Evolutionary conservation across 192 early-diverging fungal genomes (phyloP), one percentile per base, ranked within the genome.

Genomic region (Haplosporangium gracile): DNA sequence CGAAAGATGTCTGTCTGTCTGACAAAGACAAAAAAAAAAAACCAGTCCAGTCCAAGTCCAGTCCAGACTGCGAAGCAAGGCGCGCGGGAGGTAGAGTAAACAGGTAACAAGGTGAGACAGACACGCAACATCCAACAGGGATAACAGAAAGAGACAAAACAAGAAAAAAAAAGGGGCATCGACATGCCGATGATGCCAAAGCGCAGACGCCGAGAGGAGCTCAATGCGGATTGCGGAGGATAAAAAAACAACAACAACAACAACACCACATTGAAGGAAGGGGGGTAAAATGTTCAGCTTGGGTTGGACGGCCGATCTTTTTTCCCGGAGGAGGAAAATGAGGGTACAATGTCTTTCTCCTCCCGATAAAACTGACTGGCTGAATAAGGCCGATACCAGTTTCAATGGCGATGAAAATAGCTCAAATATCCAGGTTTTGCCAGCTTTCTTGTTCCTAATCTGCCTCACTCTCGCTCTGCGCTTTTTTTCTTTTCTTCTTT

Each of bases 251-350:
- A 60, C 7, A 53, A 53, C 20, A n/a, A 20, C 3, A 57, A 57
- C 8, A 26, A 60, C 2, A 36, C 36, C 36, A 36, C 36, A 36
- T 36, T 2, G 36, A 36, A 36, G 36, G 9, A 8, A 5, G n/a
- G 57, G 8, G 26, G 13, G 5, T 4, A 51, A 20, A 51, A 51
- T 51, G 49, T 22, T 22, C 49, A 51, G 49, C 49, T 51, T 22
- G 60, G 60, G 60, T 65, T 29, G 60, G 60, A 65, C 60, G 60
- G 60, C 60, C 60, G 60, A 65, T 65, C 60, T 65, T 65, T 65
- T 65, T 65, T 65, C 60, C 60, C 60, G 60, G 60, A 65, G n/a
- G 5, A 60, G 24, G 6, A 63, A 29, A 26, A 26, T 55, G 57
- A 43, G 42, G n/a, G 24, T 57, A 26, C 55, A 8, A n/a, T 18